Conservation (phyloP, 2,329 filamentous ascomycete species). For the Aspergillus fructus region DNA sequence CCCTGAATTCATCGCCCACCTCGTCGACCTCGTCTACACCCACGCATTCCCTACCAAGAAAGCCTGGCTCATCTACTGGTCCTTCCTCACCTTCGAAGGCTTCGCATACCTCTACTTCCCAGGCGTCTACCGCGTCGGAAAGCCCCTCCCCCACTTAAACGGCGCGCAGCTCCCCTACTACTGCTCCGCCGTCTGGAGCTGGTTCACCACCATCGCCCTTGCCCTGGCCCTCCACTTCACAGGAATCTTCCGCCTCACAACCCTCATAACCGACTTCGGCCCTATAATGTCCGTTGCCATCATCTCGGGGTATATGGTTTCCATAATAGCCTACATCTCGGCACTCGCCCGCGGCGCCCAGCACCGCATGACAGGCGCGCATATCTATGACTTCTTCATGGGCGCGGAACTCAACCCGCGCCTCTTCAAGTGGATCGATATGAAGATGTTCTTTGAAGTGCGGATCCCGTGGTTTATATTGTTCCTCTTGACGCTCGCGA, state of each 20-base stretch:
- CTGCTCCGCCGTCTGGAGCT: constrained; percentile 82
- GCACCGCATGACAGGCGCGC: constrained; percentile 84
- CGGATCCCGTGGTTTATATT: constrained; percentile 93
- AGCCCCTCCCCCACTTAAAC: constrained; percentile 76
- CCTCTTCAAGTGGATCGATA: constrained; percentile 77
- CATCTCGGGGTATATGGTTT: constrained; percentile 78
- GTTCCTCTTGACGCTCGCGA: constrained; percentile 70
- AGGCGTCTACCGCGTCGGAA: constrained; percentile 82
- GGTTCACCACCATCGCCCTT: constrained; percentile 78
- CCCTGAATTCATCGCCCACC: constrained; percentile 67
- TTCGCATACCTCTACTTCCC: constrained; percentile 81
- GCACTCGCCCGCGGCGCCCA: constrained; percentile 75
- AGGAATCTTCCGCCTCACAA: constrained; percentile 83
- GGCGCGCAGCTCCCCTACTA: constrained; percentile 88
- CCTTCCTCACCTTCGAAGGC: constrained; percentile 80
- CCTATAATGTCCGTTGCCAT: constrained; percentile 91
- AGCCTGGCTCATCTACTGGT: constrained; percentile 94
- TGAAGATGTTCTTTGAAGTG: constrained; percentile 96
- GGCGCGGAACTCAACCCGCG: constrained; percentile 82
- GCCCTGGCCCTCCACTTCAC: constrained; percentile 71
- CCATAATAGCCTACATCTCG: constrained; percentile 81
- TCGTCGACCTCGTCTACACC: constrained; percentile 71
- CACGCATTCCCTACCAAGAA: constrained; percentile 77
- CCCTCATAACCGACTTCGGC: constrained; percentile 89
- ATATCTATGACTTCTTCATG: constrained; percentile 87